Base-by-base conservation (phyloP, 2,329 filamentous ascomycete genomes). In the Dendryphion nanum region DNA sequence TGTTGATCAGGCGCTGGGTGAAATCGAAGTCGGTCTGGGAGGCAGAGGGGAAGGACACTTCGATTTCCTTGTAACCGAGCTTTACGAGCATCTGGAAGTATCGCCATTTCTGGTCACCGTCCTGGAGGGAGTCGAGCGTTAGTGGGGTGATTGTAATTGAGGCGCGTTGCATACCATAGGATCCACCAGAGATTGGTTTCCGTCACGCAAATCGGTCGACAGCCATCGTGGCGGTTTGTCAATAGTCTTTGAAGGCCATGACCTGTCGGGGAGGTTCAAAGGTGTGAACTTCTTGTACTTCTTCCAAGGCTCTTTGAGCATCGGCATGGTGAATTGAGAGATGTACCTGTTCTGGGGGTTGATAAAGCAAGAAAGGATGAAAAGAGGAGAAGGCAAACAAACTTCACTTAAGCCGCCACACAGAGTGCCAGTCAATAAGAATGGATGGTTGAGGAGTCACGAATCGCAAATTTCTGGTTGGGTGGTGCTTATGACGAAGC, bases 11-110 rank as follows among this genome's bases (percentile, higher is more conserved):
- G 58, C 84, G 82, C 51, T 89, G 79, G 28, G 89, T 95, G 63
- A 97, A 97, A 73, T 95, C 88, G 73, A 90, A 97, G 71, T 97
- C 93, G 59, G 86, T 95, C 63, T 95, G 85, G 26, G 89, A 95
- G 12, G 91, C 89, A 0, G 89, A 95, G 34, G 91, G 91, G 70
- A 95, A 97, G 4, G 90, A 93, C 15, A 96, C 85, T 65, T 97
- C 91, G 50, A 97, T 96, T 71, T 97, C 91, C 72, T 96, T 97
- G 77, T 94, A 97, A 54, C 93, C 91, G 34, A 96, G 77, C 45
- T 91, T 82, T 57, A 85, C 81, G 37, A 97, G 81, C 89, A 95
- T 94, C 70, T 90, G 83, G 76, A 97, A 97, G 76, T 90, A 97
- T 45, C 77, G 76, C 81, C 86, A 93, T 72, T 97, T 97, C 75